Evolutionary conservation across 2,329 filamentous ascomycete genomes (phyloP).

Genomic region (Pestalotiopsis sp.): DNA sequence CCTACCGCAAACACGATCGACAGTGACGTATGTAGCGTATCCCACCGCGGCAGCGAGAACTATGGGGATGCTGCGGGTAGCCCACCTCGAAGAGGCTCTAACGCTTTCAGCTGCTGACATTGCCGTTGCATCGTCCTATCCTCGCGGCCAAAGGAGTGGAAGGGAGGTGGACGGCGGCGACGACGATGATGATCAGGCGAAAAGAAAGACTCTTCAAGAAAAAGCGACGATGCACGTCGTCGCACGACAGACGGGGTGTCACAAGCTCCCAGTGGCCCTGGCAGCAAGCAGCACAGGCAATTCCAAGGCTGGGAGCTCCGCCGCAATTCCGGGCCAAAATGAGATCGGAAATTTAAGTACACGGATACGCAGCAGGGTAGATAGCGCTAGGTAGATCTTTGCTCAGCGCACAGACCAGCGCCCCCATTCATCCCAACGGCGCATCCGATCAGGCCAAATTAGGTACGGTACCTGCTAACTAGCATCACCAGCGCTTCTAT

Average conservation of each 20-base stretch:
- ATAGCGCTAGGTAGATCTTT: neutral
- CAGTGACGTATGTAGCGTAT: slow-evolving; percentile 72
- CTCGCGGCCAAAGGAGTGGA: neutral
- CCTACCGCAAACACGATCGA: slow-evolving; percentile 69
- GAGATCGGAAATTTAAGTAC: neutral
- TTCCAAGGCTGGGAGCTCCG: neutral
- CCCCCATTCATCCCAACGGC: neutral
- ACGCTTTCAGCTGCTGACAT: slow-evolving; percentile 35
- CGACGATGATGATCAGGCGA: neutral
- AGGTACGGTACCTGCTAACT: neutral
- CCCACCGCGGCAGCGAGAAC: slow-evolving; percentile 67
- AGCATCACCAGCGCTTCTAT: too few species aligned
- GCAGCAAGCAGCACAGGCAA: neutral
- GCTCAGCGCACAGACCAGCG: neutral
- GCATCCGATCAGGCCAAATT: neutral
- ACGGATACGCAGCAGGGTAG: neutral
- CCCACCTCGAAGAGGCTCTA: slow-evolving; percentile 54
- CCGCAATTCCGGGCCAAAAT: slow-evolving; percentile 3
- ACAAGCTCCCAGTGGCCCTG: neutral
- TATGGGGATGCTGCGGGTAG: slow-evolving; percentile 68
- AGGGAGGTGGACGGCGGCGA: neutral
- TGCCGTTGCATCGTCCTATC: slow-evolving; percentile 24
- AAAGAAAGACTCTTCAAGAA: neutral
- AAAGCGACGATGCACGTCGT: slow-evolving; percentile 3
- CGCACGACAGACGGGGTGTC: slow-evolving; percentile 2